phyloP scores from a whole-genome alignment of 306 rosid genomes.

The Vigna radiata region DNA sequence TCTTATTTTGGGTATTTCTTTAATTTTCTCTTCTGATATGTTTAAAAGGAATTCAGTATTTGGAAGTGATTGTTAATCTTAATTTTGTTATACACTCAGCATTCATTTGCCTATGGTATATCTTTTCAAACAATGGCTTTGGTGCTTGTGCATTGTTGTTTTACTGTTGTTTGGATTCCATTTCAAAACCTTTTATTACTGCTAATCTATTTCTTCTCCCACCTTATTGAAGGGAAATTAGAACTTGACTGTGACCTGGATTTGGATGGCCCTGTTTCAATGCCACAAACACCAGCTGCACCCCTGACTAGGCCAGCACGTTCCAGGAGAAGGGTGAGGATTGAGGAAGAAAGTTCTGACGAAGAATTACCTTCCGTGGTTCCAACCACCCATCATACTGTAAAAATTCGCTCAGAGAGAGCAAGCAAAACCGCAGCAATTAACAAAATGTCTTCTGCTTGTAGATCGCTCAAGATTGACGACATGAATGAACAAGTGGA shows the following conservation, averaged over 20 bases:
- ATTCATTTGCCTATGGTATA: constrained; percentile 15
- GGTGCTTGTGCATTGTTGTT: neutral
- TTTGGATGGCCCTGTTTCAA: constrained; percentile 48
- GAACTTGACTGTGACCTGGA: constrained; percentile 63
- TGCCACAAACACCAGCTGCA: constrained; percentile 73
- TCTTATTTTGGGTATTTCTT: constrained; percentile 52
- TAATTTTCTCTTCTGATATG: constrained; percentile 14
- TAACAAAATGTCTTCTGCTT: constrained; percentile 63
- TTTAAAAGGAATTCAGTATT: constrained; percentile 26
- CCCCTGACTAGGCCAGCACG: constrained; percentile 54
- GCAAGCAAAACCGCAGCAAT: constrained; percentile 92
- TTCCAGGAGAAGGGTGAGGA: constrained; percentile 69
- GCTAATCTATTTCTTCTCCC: constrained; percentile 31
- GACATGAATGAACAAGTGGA: constrained; percentile 60
- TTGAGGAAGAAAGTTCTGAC: constrained; percentile 72
- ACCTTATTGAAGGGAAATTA: constrained; percentile 52
- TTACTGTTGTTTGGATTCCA: neutral
- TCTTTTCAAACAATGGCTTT: constrained; percentile 9
- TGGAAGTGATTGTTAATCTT: constrained; percentile 5
- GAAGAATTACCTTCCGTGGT: constrained; percentile 66
- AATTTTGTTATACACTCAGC: neutral
- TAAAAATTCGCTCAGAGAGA: constrained; percentile 71
- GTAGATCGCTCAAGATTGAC: constrained; percentile 44
- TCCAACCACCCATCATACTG: constrained; percentile 52
- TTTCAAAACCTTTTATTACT: neutral